phyloP scores from a whole-genome alignment of 2,329 filamentous ascomycete genomes.

The Podosphaera leucotricha region DNA sequence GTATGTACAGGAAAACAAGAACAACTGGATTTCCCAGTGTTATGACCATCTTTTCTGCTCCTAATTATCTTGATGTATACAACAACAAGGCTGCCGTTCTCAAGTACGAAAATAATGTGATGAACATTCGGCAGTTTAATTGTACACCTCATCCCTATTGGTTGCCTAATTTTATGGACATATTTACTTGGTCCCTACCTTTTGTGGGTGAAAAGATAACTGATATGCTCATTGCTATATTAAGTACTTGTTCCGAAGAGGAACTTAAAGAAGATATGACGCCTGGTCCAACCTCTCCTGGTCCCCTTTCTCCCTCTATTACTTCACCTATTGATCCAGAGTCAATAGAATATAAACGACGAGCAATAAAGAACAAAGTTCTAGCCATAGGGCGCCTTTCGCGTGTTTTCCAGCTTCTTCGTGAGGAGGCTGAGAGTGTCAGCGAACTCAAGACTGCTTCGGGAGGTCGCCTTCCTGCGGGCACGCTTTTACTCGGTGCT shows the following conservation, averaged over 20 bases:
- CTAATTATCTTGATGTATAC: conserved; percentile 97
- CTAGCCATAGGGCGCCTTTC: conserved; percentile 89
- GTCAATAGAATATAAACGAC: conserved; percentile 77
- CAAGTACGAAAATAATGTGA: conserved; percentile 99
- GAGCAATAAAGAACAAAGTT: conserved; percentile 99
- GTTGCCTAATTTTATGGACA: conserved; percentile 99
- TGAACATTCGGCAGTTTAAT: conserved; percentile 99
- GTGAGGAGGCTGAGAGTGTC: conserved; percentile 89
- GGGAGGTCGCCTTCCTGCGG: conserved; percentile 75
- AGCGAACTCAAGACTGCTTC: conserved; percentile 95
- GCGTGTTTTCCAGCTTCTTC: conserved; percentile 91
- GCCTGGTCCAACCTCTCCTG: conserved; percentile 34
- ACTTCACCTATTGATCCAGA: conserved; percentile 42
- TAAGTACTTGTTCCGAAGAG: conserved; percentile 98
- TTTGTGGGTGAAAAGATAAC: conserved; percentile 99
- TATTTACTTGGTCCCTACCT: conserved; percentile 98
- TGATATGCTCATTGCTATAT: conserved; percentile 95
- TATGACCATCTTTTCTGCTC: conserved; percentile 98
- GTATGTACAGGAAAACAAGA: conserved; percentile 97
- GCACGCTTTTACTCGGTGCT: conserved; percentile 90
- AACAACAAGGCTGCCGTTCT: conserved; percentile 99
- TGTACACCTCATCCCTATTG: conserved; percentile 98
- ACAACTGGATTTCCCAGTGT: conserved; percentile 97
- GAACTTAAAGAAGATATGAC: conserved; percentile 79
- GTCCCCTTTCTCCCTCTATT: conserved; percentile 51